Base-by-base conservation (phyloP, 2,329 filamentous ascomycete species). In the Talaromyces marneffei region DNA sequence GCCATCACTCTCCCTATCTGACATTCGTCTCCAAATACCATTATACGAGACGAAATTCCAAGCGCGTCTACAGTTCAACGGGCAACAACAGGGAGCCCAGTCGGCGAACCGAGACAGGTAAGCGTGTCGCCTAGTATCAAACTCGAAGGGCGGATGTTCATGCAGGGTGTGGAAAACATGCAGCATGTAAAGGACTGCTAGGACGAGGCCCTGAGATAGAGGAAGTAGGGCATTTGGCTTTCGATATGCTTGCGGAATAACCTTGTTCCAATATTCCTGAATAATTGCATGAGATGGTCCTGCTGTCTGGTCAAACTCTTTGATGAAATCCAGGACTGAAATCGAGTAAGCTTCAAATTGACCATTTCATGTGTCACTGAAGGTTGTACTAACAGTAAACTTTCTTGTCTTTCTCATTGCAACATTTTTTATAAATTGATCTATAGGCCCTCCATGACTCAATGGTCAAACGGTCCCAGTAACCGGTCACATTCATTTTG, bases 31-130 rank as follows among this genome's bases (percentile, higher is more conserved):
- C 57, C 57, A 59, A 9, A 59, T 59, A 42, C 57, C 46, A n/a
- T 27, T 40, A 25, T 25, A 42, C 4, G 57, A 59, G 33, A 35
- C 35, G 14, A 54, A 59, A 33, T 59, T 59, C 57, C 57, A 59
- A 12, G 33, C 31, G 12, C 57, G 46, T 44, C 46, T 25, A 29
- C 46, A 59, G 1, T 44, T 27, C 25, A 59, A 35, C 2, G 46
- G 18, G 25, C 57, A 59, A 16, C 37, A 42, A 35, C 57, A 59
- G 9, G 27, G n/a, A 1, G 57, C 8, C 57, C 57, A 59, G 35
- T 59, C 46, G 2, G 57, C 57, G 16, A 59, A 59, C n/a, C 57
- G 57, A 9, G 16, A 23, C 14, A 59, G n/a, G 25, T 35, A 44
- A 12, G 23, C 57, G 44, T 44, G 37, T n/a, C 35, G 44, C 29